Conservation (phyloP, 257 asterid species). For the Rehmannia glutinosa region DNA sequence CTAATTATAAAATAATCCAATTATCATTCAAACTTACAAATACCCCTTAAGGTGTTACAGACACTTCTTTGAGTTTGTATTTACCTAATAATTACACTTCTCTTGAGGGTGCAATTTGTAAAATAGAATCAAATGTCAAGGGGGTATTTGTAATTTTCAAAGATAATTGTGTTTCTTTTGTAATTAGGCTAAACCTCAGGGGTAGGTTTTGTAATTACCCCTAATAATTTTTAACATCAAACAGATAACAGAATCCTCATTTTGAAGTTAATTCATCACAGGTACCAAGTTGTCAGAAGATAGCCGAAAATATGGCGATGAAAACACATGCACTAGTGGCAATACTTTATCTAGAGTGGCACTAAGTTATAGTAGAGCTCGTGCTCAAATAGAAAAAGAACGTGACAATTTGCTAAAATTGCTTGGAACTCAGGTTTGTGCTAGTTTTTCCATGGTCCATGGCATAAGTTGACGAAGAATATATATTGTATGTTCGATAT, state of each 20-base stretch:
- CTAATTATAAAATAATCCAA: no score
- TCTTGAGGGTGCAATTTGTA: no score
- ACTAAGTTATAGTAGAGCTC: constrained; percentile 34
- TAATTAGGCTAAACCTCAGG: no score
- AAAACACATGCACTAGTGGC: constrained; percentile 48
- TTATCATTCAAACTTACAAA: no score
- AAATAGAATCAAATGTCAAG: no score
- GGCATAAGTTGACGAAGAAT: neutral
- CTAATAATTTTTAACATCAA: neutral
- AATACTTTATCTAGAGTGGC: constrained; percentile 40
- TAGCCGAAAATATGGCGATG: constrained; percentile 48
- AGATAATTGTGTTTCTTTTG: no score
- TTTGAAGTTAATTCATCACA: constrained; percentile 14
- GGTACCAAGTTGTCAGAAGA: constrained; percentile 55
- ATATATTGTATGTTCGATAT: neutral
- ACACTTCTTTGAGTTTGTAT: no score
- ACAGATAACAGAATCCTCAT: neutral
- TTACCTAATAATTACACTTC: no score
- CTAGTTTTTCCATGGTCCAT: neutral
- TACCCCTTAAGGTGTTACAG: no score
- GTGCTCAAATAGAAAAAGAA: constrained; percentile 44
- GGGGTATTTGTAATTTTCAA: no score
- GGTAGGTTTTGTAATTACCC: no score
- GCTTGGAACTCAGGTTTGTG: constrained; percentile 48
- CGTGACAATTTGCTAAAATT: constrained; percentile 35